Conservation (phyloP, 2,329 filamentous ascomycete genomes). For the Aspergillus hortae region DNA sequence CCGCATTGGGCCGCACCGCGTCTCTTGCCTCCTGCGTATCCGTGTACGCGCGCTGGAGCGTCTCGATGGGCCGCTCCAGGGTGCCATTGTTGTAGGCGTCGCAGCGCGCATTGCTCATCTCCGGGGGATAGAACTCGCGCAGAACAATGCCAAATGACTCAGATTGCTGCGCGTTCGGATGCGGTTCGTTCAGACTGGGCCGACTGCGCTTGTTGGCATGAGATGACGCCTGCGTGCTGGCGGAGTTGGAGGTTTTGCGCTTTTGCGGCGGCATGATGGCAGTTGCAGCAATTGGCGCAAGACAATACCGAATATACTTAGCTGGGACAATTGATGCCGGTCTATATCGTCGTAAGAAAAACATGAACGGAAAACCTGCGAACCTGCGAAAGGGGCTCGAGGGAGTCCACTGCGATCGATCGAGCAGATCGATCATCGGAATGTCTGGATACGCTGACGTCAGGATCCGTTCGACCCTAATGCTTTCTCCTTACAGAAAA, state of each 20-base stretch:
- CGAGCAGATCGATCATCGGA: background rate
- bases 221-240: slow-evolving; percentile 4
- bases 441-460: background rate
- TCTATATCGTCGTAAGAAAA: background rate
- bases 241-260: slow-evolving; percentile 19
- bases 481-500: background rate
- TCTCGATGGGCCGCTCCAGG: slow-evolving; percentile 69
- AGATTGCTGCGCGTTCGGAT: slow-evolving; percentile 36
- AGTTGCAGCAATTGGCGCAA: background rate
- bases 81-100: slow-evolving; percentile 67
- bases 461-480: background rate
- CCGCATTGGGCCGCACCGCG: slow-evolving; percentile 52
- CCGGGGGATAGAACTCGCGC: slow-evolving; percentile 75
- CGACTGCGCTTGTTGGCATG: slow-evolving; percentile 18
- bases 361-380: background rate
- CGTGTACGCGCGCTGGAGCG: slow-evolving; percentile 58
- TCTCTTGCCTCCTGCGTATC: slow-evolving; percentile 57
- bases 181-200: slow-evolving; percentile 19
- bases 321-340: too few species aligned
- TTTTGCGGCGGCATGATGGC: slow-evolving; percentile 14
- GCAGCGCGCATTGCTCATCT: slow-evolving; percentile 80
- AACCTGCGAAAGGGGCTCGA: too few species aligned
- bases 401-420: background rate
- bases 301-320: background rate
- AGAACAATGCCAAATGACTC: slow-evolving; percentile 61